phyloP scores from a whole-genome alignment of 345 rosid species.

The Theobroma cacao region DNA sequence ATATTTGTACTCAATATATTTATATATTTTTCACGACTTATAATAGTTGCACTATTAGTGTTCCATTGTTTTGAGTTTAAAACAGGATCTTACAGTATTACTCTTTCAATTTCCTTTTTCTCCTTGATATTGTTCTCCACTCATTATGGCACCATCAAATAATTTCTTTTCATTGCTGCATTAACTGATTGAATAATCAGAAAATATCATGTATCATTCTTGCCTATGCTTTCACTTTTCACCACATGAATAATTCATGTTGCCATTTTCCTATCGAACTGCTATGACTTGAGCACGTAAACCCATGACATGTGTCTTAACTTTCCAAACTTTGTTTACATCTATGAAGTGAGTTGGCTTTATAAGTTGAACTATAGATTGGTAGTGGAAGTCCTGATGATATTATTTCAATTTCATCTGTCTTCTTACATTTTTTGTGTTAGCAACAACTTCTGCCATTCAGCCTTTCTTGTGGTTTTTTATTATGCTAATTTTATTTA shows the following conservation, averaged over 20 bases:
- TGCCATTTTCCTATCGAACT: neutral
- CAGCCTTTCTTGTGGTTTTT: neutral
- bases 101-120: neutral
- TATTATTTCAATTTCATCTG: neutral
- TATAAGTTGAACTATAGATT: neutral
- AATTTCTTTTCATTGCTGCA: neutral
- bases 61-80: neutral
- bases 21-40: neutral
- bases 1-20: neutral
- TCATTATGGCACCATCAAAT: neutral
- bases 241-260: neutral
- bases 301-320: neutral
- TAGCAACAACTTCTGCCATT: neutral
- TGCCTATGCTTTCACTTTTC: neutral
- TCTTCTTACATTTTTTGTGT: neutral
- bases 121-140: neutral
- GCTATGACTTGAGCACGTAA: neutral
- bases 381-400: neutral
- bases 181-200: neutral
- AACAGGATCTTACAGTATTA: neutral
- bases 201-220: neutral
- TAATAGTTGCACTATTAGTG: neutral
- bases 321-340: neutral
- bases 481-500: neutral
- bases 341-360: neutral